A percentile compares a stretch with the other conserved stretches of the same genome.
Conservation (phyloP, 495 filamentous ascomycete species). For the Penicillium egyptiacum region DNA sequence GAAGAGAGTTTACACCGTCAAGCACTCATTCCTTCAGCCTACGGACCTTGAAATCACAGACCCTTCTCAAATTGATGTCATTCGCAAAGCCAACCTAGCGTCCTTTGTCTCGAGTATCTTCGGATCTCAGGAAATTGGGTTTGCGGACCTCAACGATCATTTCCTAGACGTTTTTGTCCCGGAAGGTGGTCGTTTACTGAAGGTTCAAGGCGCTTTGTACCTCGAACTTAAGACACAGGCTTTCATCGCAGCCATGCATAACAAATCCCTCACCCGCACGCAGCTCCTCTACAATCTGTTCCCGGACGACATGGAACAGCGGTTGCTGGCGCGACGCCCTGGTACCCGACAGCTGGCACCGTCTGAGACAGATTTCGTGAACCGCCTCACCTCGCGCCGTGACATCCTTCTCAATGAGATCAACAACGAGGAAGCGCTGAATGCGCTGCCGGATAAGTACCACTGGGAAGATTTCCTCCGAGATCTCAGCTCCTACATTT, state of each 20-base stretch:
- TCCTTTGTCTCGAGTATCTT: conserved; percentile 82
- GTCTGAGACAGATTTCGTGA: conserved; percentile 74
- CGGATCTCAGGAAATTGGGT: conserved; percentile 77
- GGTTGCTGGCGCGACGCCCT: conserved; percentile 62
- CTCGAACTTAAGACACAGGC: conserved; percentile 85
- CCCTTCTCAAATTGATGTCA: conserved; percentile 66
- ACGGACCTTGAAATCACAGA: conserved; percentile 71
- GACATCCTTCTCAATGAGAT: conserved; percentile 65
- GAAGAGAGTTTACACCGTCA: conserved; percentile 72
- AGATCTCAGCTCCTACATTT: conserved; percentile 70
- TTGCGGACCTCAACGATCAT: conserved; percentile 78
- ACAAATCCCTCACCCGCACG: conserved; percentile 61
- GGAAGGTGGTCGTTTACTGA: conserved; percentile 68
- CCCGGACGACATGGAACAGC: conserved; percentile 64
- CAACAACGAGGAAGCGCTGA: conserved; percentile 60
- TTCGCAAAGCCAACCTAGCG: conserved; percentile 84
- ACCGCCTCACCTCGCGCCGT: conserved; percentile 60
- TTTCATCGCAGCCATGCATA: conserved; percentile 71
- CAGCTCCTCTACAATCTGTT: conserved; percentile 74
- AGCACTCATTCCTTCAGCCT: conserved; percentile 67
- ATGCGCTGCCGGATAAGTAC: conserved; percentile 69
- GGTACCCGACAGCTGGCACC: conserved; percentile 62
- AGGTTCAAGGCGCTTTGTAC: conserved; percentile 69
- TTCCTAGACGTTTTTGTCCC: conserved; percentile 85
- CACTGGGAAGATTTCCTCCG: conserved; percentile 78